phyloP scores from a whole-genome alignment of 768 basidiomycete genomes.

The Mycena venus region DNA sequence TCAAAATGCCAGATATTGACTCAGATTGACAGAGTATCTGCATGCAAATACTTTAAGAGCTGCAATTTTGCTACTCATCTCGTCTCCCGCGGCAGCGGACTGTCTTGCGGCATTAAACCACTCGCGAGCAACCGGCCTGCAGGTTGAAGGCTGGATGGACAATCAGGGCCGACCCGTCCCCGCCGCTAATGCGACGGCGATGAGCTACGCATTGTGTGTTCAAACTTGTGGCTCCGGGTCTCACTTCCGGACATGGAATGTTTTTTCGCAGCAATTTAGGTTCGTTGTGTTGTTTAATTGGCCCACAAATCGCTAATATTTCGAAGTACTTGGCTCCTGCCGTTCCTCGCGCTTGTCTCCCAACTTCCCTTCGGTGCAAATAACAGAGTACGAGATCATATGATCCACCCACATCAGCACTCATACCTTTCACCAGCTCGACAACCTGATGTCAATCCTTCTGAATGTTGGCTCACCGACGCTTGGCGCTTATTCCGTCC shows the following conservation, averaged over 20 bases:
- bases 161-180: not conserved
- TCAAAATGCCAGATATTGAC: not conserved
- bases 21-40: not conserved
- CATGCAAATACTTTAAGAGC: not conserved
- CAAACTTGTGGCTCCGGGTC: conserved; percentile 4
- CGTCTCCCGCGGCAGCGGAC: not conserved
- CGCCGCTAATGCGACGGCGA: conserved; percentile 7
- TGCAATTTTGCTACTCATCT: not conserved
- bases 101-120: not conserved
- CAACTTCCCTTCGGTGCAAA: conserved; percentile 23
- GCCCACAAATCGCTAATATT: not conserved
- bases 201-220: conserved; percentile 14
- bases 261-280: conserved; percentile 15
- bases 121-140: not conserved
- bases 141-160: not conserved
- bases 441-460: not conserved
- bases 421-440: not conserved
- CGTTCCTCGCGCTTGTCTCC: conserved; percentile 15
- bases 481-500: conserved; percentile 16
- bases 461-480: conserved; percentile 18
- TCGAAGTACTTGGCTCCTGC: conserved; percentile 14
- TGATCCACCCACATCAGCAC: not conserved
- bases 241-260: not conserved
- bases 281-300: not conserved
- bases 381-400: not conserved